Base-by-base conservation (phyloP, 164 flowering plant species). In the Tinospora cordifolia region DNA sequence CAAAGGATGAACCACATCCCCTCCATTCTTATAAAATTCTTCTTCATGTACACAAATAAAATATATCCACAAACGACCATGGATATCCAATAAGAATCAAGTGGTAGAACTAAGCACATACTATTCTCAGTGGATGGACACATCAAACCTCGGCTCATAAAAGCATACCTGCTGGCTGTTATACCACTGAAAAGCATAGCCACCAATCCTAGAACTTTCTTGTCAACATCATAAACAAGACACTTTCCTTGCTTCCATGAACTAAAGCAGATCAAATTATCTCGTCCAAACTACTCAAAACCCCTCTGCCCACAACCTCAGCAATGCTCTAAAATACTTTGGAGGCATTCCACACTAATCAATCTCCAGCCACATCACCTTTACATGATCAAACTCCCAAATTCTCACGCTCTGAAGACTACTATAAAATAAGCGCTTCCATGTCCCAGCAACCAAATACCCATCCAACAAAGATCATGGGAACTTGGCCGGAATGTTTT, bases 231-330 rank as follows among this genome's bases (percentile, higher is more conserved):
- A 80, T 84, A 91, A 3, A 91, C 84, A 60, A 93, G 90, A 36
- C 96, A 90, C 77, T 85, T 93, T 54, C 97, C 98, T 81, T 91
- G 97, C 75, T 91, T 93, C 97, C 98, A 93, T 51, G 98, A 93
- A 59, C 97, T 93, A 73, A 93, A 93, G 75, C 84, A 82, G 67
- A 86, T 84, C 71, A 84, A 73, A 68, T 93, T 93, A 76, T 91
- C 96, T 79, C 89, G 96, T 54, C 97, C 98, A 81, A 91, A 90
- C 81, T 97, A 93, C 74, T 93, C 96, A 77, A 91, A 91, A 93
- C 76, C 96, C 85, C 78, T 93, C 98, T 41, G 97, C 97, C 12
- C 97, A 91, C 69, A 90, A 81, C 81, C 97, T 86, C 79, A 91
- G 75, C 62, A 93, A 82, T 57, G 92, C 87, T 73, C 90, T 81